Base-by-base conservation (phyloP, 2,329 filamentous ascomycete species). In the Exophiala dermatitidis region DNA sequence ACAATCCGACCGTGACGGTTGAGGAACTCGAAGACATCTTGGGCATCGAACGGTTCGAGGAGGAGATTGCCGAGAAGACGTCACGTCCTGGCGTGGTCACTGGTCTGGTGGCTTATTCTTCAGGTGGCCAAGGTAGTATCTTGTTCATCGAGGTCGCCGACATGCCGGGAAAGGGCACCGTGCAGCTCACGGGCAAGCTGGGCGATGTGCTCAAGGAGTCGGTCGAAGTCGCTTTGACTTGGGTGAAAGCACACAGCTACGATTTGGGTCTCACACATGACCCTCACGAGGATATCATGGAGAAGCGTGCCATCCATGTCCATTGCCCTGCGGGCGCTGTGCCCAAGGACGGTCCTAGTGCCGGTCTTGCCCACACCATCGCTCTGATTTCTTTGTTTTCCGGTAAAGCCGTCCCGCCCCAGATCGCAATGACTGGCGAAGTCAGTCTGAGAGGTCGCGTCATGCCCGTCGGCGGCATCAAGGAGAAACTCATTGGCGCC, bases 91-190 rank as follows among this genome's bases (percentile, higher is more conserved):
- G 93, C 52, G 87, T 98, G 52, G 91, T 98, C 36, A 98, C 93
- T 0, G 93, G 93, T 9, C 83, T 98, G 32, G 93, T 98, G 10
- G 93, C 93, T 5, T 98, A 96, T 74, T 89, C 85, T 65, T 86
- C 85, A 3, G 91, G 93, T 46, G 90, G 90, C 45, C 91, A 96
- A 68, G 93, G 93, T 58, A 90, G 87, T 66, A 98, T 98, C 65
- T 79, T 98, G 52, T 98, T 98, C 76, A 98, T 98, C 64, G 93
- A 98, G 72, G 89, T 96, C 42, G 89, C 91, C 7, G 90, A 95
- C 67, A 97, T 97, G 90, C 93, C 93, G 0, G 93, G 93, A 41
- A 85, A 82, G 52, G 93, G 93, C 33, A 84, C 86, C 49, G 89
- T 98, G 34, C 93, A 97, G 72, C 82, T 98, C 29, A 98, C 93